Percentiles rank a stretch among this genome's conserved stretches.
These are phyloP conservation scores for Yarrowia sp. DNA, from an alignment of 805 yeast species.

Conservation along the genomic window DNA sequence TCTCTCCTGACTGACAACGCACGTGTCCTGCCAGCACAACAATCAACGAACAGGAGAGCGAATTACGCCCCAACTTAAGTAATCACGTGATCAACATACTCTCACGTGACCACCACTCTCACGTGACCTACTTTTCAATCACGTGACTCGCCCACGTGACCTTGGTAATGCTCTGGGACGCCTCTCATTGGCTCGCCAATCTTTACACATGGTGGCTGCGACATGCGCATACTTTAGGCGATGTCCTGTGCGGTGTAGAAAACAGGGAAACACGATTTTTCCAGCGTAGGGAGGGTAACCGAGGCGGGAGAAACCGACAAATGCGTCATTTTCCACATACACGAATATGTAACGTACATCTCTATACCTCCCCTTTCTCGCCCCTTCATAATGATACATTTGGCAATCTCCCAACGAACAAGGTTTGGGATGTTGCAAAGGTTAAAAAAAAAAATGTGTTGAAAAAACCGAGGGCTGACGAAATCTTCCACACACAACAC, in stretches of 20 bases:
- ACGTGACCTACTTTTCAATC: not conserved
- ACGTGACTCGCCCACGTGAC: not conserved
- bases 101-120: too few species aligned
- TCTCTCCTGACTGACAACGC: too few species aligned
- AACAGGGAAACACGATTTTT: not conserved
- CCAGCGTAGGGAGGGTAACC: too few species aligned
- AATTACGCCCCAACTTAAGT: too few species aligned
- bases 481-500: not conserved
- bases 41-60: too few species aligned
- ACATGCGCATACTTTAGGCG: not conserved
- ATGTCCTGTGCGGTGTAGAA: not conserved
- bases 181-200: not conserved
- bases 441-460: not conserved
- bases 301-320: too few species aligned
- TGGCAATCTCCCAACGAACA: conserved; percentile 1
- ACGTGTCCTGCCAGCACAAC: too few species aligned
- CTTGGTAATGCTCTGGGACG: too few species aligned
- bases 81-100: too few species aligned
- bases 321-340: too few species aligned
- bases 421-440: not conserved
- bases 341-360: not conserved
- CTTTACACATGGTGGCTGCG: not conserved
- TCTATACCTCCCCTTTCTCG: not conserved
- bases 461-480: not conserved
- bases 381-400: not conserved